Percentiles rank a stretch among this genome's conserved stretches.
These are phyloP conservation scores for Amoebophrya sp. DNA, from an alignment of 169 alveolate species.

Conservation along the genomic window DNA sequence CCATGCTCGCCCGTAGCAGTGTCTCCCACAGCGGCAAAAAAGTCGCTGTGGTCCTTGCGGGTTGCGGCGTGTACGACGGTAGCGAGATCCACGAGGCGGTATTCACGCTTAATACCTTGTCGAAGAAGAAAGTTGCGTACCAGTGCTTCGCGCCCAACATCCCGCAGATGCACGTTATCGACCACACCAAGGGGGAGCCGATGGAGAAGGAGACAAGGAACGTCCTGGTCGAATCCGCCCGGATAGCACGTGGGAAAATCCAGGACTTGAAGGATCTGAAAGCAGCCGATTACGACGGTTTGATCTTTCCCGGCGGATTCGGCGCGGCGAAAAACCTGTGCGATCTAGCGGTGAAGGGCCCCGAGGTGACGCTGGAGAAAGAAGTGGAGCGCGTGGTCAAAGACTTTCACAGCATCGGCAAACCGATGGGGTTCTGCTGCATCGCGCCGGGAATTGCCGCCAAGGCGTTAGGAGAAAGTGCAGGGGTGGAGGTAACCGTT, in stretches of 20 bases:
- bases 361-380: slow-evolving; percentile 51
- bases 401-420: slow-evolving; percentile 47
- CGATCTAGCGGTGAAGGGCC: slow-evolving; percentile 56
- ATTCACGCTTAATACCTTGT: slow-evolving; percentile 48
- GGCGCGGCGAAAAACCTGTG: slow-evolving; percentile 63
- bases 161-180: slow-evolving; percentile 46
- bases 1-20: too few species aligned
- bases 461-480: slow-evolving; percentile 54
- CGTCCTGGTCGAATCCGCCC: slow-evolving; percentile 56
- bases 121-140: slow-evolving; percentile 34
- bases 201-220: slow-evolving; percentile 45
- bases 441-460: slow-evolving; percentile 59
- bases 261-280: slow-evolving; percentile 43
- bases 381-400: slow-evolving; percentile 39
- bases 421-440: slow-evolving; percentile 56
- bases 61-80: slow-evolving; percentile 63
- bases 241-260: slow-evolving; percentile 57
- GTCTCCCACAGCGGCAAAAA: too few species aligned
- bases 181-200: slow-evolving; percentile 54
- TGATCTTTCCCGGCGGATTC: slow-evolving; percentile 64
- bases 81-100: slow-evolving; percentile 57
- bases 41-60: slow-evolving; percentile 49
- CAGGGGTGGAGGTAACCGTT: slow-evolving; percentile 52
- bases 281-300: slow-evolving; percentile 51
- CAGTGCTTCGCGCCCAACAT: slow-evolving; percentile 53